phyloP scores from a whole-genome alignment of 768 basidiomycete species.

The Clavulina sp. region DNA sequence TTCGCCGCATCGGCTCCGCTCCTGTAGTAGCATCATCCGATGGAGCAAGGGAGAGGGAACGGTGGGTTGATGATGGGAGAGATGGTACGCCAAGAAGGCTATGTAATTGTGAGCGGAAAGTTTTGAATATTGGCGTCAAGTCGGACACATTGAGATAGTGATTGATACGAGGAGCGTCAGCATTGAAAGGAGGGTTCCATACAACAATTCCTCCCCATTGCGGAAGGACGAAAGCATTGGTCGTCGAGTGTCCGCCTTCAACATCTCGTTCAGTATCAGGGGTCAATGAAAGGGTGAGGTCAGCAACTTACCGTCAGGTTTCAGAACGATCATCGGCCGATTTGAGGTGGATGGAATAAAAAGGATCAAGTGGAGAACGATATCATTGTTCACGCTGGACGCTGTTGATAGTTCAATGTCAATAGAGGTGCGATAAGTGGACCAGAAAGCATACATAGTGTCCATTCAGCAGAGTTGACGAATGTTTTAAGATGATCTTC shows the following conservation, averaged over 20 bases:
- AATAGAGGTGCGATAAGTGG: too few relatives aligned
- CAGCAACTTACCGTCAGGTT: slow-evolving; percentile 29
- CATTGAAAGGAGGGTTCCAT: slow-evolving; percentile 31
- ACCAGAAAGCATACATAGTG: slow-evolving; percentile 42
- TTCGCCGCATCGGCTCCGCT: too few relatives aligned
- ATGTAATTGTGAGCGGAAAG: slow-evolving; percentile 55
- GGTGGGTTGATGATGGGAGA: slow-evolving; percentile 27
- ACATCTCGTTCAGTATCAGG: background rate
- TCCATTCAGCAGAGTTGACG: slow-evolving; percentile 93
- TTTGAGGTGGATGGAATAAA: slow-evolving; percentile 64
- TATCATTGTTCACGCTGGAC: slow-evolving; percentile 82
- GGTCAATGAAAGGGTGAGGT: background rate
- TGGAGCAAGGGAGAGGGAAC: slow-evolving; percentile 11
- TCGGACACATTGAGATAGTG: slow-evolving; percentile 24
- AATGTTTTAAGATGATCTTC: slow-evolving; percentile 82
- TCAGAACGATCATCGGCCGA: slow-evolving; percentile 51
- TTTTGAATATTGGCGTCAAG: slow-evolving; percentile 36
- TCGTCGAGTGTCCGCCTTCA: slow-evolving; percentile 31
- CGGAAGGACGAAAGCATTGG: slow-evolving; percentile 68
- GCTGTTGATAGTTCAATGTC: too few relatives aligned
- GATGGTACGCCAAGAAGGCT: slow-evolving; percentile 65
- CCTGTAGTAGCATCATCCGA: too few relatives aligned
- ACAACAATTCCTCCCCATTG: slow-evolving; percentile 89
- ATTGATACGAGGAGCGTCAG: slow-evolving; percentile 10
- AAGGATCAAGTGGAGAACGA: slow-evolving; percentile 80